Evolutionary conservation across 1,139 yeast genomes (phyloP).

Genomic region (Blastobotrys illinoisensis): DNA sequence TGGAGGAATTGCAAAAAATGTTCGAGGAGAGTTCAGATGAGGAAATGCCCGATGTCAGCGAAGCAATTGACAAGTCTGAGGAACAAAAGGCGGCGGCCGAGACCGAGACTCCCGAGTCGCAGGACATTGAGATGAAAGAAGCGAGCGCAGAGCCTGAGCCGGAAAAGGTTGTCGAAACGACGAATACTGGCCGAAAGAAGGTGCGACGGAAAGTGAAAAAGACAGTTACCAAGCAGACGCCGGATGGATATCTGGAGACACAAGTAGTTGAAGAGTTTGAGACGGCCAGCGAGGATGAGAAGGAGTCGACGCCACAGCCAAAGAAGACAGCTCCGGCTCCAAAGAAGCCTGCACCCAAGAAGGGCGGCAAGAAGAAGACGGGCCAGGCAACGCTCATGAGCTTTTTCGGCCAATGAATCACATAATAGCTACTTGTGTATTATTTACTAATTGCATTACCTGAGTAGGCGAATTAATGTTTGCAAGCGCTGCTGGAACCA

Average conservation of each 20-base stretch:
- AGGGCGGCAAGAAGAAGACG: constrained; percentile 3
- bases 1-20: constrained; percentile 17
- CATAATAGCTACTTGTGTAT: too few species aligned
- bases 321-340: constrained; percentile 1
- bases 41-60: constrained; percentile 5
- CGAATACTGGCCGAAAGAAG: constrained; percentile 9
- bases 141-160: not conserved
- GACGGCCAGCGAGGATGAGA: constrained; percentile 6
- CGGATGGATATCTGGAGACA: constrained; percentile 10
- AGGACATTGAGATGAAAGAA: constrained; percentile 10
- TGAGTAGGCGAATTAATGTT: too few species aligned
- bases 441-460: too few species aligned
- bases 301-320: constrained; percentile 1
- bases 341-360: not conserved
- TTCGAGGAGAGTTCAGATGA: constrained; percentile 15
- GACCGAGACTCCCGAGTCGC: not conserved
- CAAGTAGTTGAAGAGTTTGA: constrained; percentile 9
- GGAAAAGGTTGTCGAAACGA: not conserved
- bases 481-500: too few species aligned
- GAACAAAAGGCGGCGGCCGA: not conserved
- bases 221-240: constrained; percentile 6
- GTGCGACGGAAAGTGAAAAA: constrained; percentile 6
- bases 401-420: constrained; percentile 6
- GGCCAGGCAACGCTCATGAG: constrained; percentile 9
- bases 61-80: constrained; percentile 1